phyloP scores from a whole-genome alignment of 2,329 filamentous ascomycete species.

The Chrysoporthe deuterocubensis region DNA sequence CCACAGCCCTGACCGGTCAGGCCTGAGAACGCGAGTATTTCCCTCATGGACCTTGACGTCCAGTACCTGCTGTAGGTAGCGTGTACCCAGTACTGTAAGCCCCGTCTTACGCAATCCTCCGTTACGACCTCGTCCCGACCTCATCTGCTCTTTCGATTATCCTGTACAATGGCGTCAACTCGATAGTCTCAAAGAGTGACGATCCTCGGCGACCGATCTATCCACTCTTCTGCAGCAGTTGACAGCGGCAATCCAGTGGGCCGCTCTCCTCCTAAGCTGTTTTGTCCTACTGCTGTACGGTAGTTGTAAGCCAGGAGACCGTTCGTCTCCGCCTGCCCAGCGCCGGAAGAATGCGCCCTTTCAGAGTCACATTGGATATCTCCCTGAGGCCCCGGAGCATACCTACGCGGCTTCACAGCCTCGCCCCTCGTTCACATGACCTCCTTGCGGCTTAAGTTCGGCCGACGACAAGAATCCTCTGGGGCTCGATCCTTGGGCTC shows the following conservation, averaged over 20 bases:
- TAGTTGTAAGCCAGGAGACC: neutral
- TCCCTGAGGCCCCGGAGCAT: neutral
- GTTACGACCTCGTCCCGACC: neutral
- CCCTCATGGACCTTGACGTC: neutral
- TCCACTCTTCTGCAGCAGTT: neutral
- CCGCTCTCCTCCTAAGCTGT: neutral
- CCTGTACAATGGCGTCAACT: conserved; percentile 11
- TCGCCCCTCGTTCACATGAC: neutral
- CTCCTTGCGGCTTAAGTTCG: neutral
- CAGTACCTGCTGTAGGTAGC: neutral
- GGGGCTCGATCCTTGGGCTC: neutral
- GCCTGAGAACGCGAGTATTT: neutral
- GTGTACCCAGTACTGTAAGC: neutral
- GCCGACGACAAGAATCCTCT: neutral
- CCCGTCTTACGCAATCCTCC: conserved; percentile 13
- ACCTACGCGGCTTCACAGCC: neutral
- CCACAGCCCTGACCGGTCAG: neutral
- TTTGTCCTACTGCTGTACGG: no score
- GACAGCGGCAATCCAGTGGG: neutral
- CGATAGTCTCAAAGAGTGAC: neutral
- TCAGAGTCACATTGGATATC: neutral
- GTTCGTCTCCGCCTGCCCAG: neutral
- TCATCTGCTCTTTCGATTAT: conserved; percentile 4
- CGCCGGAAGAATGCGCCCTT: neutral
- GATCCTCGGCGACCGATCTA: conserved; percentile 5